Conservation (phyloP, 495 filamentous ascomycete species). For the Neurospora cerealis region DNA sequence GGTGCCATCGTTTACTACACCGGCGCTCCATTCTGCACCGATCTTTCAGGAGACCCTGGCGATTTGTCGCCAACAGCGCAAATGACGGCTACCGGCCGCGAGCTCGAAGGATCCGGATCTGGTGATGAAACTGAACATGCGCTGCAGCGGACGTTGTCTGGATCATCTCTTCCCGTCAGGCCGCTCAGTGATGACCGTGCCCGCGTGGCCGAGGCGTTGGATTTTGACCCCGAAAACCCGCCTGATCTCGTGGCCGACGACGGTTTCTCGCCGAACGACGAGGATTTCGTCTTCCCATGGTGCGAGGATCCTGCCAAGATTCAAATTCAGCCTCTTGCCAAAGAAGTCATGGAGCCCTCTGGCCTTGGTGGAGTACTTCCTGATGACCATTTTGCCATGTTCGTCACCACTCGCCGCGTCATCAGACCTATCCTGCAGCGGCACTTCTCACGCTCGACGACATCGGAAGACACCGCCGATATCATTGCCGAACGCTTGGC, state of each 20-base stretch:
- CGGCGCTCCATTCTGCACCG: constrained; percentile 62
- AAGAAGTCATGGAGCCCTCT: constrained; percentile 48
- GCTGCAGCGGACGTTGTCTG: constrained; percentile 25
- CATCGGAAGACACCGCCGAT: constrained; percentile 21
- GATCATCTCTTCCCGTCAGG: constrained; percentile 32
- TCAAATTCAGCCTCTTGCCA: constrained; percentile 23
- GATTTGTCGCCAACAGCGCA: constrained; percentile 28
- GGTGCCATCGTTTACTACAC: constrained; percentile 78
- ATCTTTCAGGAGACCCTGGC: constrained; percentile 55
- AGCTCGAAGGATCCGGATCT: constrained; percentile 5
- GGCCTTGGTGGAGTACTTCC: constrained; percentile 56
- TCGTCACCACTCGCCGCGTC: constrained; percentile 41
- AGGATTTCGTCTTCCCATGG: constrained; percentile 28
- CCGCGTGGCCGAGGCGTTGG: constrained; percentile 6
- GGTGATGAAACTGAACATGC: not conserved
- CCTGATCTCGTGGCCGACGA: constrained; percentile 19
- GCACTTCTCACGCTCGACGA: not conserved
- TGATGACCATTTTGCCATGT: constrained; percentile 55
- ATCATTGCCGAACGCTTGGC: constrained; percentile 27
- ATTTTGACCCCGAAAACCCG: constrained; percentile 6
- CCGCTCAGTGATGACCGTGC: constrained; percentile 27
- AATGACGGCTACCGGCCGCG: constrained; percentile 28
- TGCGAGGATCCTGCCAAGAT: constrained; percentile 19
- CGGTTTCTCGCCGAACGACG: constrained; percentile 14
- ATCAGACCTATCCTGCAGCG: constrained; percentile 6